A percentile compares a stretch with the other conserved stretches of the same genome.
Evolutionary conservation across 2,329 filamentous ascomycete genomes (phyloP).

Genomic region (Sordariomycetes sp.): DNA sequence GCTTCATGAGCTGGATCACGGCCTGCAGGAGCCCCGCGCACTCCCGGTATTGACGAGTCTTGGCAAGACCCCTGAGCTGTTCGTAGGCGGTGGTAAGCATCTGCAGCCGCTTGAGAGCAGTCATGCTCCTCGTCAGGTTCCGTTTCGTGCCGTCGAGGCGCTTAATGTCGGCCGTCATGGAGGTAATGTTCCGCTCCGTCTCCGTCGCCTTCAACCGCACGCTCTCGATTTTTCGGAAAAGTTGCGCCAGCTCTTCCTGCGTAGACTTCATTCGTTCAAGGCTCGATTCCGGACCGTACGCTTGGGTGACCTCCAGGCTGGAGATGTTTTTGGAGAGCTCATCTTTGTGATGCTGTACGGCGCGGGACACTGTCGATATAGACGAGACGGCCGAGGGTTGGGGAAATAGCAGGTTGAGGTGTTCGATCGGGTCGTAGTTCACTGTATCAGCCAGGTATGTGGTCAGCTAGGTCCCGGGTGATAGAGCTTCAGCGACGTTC

Average conservation of each 20-base stretch:
- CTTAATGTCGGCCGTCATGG: slow-evolving; percentile 99
- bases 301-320: slow-evolving; percentile 61
- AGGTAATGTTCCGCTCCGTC: slow-evolving; percentile 91
- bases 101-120: slow-evolving; percentile 87
- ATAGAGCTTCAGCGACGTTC: neutral
- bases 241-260: slow-evolving; percentile 73
- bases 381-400: slow-evolving; percentile 75
- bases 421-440: slow-evolving; percentile 85
- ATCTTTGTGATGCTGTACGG: slow-evolving; percentile 65
- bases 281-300: slow-evolving; percentile 73
- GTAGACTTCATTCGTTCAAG: slow-evolving; percentile 85
- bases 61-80: slow-evolving; percentile 72
- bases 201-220: slow-evolving; percentile 79
- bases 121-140: slow-evolving; percentile 96
- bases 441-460: slow-evolving; percentile 21
- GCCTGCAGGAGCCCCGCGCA: slow-evolving; percentile 89
- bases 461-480: slow-evolving; percentile 8
- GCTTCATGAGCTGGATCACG: slow-evolving; percentile 92
- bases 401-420: slow-evolving; percentile 88
- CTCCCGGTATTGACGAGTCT: slow-evolving; percentile 83
- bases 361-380: slow-evolving; percentile 59
- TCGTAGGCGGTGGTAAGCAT: slow-evolving; percentile 99
- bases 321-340: slow-evolving; percentile 69
- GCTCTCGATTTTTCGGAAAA: slow-evolving; percentile 91
- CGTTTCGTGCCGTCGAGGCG: slow-evolving; percentile 90